These are phyloP conservation scores for Suillus spraguei DNA, from an alignment of 768 basidiomycete species.

Conservation along the genomic window DNA sequence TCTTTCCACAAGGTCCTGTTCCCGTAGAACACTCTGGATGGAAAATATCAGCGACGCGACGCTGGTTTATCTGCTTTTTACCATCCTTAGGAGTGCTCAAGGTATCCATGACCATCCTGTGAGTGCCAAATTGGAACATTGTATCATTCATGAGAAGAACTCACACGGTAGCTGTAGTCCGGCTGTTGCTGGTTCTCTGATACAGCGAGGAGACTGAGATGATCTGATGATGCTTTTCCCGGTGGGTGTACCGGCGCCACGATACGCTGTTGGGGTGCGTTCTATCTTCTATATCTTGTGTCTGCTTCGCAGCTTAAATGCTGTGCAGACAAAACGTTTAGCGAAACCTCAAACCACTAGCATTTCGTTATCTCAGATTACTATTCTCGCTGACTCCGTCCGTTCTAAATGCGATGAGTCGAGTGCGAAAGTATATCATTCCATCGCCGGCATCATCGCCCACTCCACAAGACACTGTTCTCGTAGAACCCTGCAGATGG, in stretches of 20 bases:
- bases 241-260: neutral
- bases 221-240: neutral
- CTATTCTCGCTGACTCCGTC: too few species aligned
- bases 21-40: too few species aligned
- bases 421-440: too few species aligned
- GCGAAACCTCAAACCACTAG: too few species aligned
- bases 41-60: neutral
- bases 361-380: too few species aligned
- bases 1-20: neutral
- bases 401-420: too few species aligned
- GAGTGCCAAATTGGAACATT: neutral
- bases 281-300: too few species aligned
- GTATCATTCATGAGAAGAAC: neutral
- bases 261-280: neutral
- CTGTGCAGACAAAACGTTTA: too few species aligned
- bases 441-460: too few species aligned
- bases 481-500: too few species aligned
- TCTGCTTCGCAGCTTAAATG: too few species aligned
- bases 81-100: neutral
- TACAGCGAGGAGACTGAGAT: neutral
- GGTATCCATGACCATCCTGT: neutral
- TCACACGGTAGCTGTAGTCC: neutral
- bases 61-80: neutral
- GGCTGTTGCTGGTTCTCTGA: neutral
- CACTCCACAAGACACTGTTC: neutral